Percentiles rank a stretch among this genome's conserved stretches.
Conservation (phyloP, 1,139 yeast genomes). For the Blastobotrys arbuscula region DNA sequence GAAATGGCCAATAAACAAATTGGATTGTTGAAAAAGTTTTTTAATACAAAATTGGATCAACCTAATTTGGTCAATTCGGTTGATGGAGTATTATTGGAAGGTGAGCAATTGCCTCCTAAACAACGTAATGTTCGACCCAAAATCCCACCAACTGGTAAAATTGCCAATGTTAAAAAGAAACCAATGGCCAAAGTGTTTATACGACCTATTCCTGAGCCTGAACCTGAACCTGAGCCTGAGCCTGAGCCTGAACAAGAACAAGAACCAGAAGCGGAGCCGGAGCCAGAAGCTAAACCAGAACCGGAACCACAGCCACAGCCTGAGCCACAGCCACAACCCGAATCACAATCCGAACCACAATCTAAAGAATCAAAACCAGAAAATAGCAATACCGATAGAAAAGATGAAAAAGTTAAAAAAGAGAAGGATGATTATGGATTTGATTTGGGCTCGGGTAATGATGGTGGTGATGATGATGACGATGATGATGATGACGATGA, state of each 20-base stretch:
- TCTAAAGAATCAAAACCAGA: background rate
- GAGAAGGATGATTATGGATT: too few relatives aligned
- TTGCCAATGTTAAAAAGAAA: slow-evolving; percentile 59
- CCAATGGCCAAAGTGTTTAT: slow-evolving; percentile 27
- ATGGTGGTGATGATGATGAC: slow-evolving; percentile 5
- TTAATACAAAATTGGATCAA: slow-evolving; percentile 33
- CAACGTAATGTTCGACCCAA: slow-evolving; percentile 77
- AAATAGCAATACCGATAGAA: background rate
- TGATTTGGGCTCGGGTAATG: too few relatives aligned
- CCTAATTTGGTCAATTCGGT: slow-evolving; percentile 23
- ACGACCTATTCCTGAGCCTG: slow-evolving; percentile 14
- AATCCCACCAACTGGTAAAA: slow-evolving; percentile 91
- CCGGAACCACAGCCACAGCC: background rate
- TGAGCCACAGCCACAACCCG: background rate
- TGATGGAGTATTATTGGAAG: slow-evolving; percentile 53
- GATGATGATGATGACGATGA: slow-evolving; percentile 8
- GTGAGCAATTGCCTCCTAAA: slow-evolving; percentile 75
- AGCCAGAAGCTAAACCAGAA: background rate
- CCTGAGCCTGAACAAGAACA: too few relatives aligned
- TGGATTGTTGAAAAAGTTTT: slow-evolving; percentile 56
- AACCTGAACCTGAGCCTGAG: slow-evolving; percentile 6
- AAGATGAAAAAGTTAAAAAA: background rate
- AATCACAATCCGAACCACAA: background rate
- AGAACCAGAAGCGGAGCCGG: too few relatives aligned
- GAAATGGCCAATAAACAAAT: slow-evolving; percentile 49